Conservation (phyloP, 352 stramenopile genomes). For the Globisporangium ultimum region DNA sequence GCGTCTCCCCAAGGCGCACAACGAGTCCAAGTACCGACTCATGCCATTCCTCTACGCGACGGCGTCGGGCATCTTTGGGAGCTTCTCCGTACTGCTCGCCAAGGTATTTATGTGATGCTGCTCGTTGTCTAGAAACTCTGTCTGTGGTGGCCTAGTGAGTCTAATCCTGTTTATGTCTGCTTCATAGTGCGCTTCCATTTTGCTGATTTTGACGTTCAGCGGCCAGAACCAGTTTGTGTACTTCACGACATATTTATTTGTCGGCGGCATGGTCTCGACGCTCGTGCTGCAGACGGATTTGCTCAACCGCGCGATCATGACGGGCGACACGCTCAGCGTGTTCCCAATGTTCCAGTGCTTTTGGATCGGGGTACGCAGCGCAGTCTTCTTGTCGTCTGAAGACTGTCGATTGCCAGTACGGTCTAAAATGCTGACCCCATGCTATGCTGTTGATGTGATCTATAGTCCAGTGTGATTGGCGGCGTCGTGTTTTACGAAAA, state of each 20-base stretch:
- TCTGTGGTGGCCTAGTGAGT: no score
- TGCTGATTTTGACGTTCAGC: conserved; percentile 74
- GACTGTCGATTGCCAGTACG: neutral
- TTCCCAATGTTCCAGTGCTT: conserved; percentile 90
- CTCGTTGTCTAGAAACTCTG: no score
- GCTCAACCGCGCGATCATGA: conserved; percentile 84
- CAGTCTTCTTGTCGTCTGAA: conserved; percentile 7
- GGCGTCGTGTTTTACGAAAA: conserved; percentile 87
- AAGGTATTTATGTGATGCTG: conserved; percentile 22
- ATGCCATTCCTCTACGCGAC: conserved; percentile 81
- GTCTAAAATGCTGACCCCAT: conserved; percentile 9
- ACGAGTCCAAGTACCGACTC: conserved; percentile 63
- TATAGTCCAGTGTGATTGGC: conserved; percentile 76
- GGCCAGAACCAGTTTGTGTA: conserved; percentile 85
- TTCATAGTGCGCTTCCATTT: conserved; percentile 55
- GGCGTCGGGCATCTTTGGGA: conserved; percentile 79
- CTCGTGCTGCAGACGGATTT: conserved; percentile 82
- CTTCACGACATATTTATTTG: conserved; percentile 82
- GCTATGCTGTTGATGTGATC: conserved; percentile 4
- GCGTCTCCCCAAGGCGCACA: conserved; percentile 37
- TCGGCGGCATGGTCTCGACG: conserved; percentile 77
- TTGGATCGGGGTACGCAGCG: conserved; percentile 68
- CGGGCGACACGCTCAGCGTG: conserved; percentile 77
- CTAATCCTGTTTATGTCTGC: no score
- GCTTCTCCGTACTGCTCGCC: conserved; percentile 76